Evolutionary conservation across 2,329 filamentous ascomycete species (phyloP), one percentile per base, ranked within the genome.

Genomic region (Cadophora gregata): DNA sequence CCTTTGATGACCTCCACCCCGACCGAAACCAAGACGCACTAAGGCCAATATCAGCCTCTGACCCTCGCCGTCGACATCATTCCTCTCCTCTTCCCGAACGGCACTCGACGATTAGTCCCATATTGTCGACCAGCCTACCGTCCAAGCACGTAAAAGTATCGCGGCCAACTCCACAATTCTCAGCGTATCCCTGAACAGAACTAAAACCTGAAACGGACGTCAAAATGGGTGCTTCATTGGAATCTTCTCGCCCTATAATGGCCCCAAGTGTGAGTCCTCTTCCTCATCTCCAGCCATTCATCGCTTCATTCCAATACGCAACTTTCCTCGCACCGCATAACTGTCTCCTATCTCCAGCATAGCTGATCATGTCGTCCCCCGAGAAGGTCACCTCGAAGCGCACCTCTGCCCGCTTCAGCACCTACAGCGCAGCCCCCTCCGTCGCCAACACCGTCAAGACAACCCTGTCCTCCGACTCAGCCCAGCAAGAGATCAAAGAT

Each of bases 191-290:
- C 55, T 29, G 36, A 60, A 59, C 60, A 2, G 21, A 62, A 27
- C 33, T 50, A 29, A 56, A 68, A 62, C 53, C 61, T 64, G 62
- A 65, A 64, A 69, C 67, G 31, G 29, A 21, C 24, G 25, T 25
- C 65, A 79, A 74, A 73, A 78, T 78, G 77, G 77, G 77, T 68
- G 70, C 72, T 56, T 86, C 83, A 62, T 76, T 85, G 14, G 84
- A 86, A 62, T 86, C 84, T 47, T 81, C 84, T 72, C 78, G 84
- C 63, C 84, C 84, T 59, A 86, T 86, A 68, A 85, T 86, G 82
- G 79, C 82, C 53, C 81, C 81, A 55, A 84, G 81, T 67, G 84
- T 86, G 81, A 73, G 80, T 78, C 61, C 61, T 59, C 59, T 67
- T 14, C n/a, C 24, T 55, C 19, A 47, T n/a, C 50, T 56, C 50